phyloP scores from a whole-genome alignment of 2,329 filamentous ascomycete genomes.

The Rutstroemia sp. region DNA sequence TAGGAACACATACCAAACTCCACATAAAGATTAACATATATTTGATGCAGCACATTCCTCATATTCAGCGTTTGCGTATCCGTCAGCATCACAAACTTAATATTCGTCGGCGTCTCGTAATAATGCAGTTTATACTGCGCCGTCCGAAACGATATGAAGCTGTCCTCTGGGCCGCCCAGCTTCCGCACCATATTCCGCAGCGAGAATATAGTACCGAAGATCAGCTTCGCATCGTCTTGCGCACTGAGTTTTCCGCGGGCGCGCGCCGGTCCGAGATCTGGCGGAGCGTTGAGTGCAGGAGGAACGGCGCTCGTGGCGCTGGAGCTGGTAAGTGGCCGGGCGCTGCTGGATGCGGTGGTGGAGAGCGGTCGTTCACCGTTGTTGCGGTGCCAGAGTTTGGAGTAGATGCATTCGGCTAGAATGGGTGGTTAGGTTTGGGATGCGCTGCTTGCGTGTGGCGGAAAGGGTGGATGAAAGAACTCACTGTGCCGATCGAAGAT shows the following conservation, averaged over 20 bases:
- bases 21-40: constrained; percentile 96
- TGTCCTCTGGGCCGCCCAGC: constrained; percentile 86
- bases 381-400: constrained; percentile 62
- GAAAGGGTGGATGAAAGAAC: constrained; percentile 21
- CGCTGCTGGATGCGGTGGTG: constrained; percentile 34
- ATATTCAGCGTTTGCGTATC: constrained; percentile 85
- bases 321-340: constrained; percentile 41
- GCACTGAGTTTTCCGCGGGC: constrained; percentile 34
- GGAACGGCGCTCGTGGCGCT: constrained; percentile 37
- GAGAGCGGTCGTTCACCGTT: constrained; percentile 21
- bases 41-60: constrained; percentile 91
- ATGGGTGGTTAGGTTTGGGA: constrained; percentile 8
- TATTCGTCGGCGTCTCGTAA: constrained; percentile 93
- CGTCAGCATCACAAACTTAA: constrained; percentile 95
- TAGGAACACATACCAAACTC: constrained; percentile 67
- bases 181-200: constrained; percentile 95
- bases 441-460: neutral
- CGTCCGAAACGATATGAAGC: constrained; percentile 90
- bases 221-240: constrained; percentile 86
- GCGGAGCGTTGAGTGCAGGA: constrained; percentile 15
- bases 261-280: constrained; percentile 26
- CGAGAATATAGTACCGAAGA: constrained; percentile 95
- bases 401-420: constrained; percentile 94
- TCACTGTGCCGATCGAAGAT: constrained; percentile 98
- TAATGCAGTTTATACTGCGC: constrained; percentile 97